Percentiles rank a stretch among this genome's conserved stretches.
Evolutionary conservation across 2,329 filamentous ascomycete species (phyloP).

Genomic region (Purpureocillium takamizusanense): DNA sequence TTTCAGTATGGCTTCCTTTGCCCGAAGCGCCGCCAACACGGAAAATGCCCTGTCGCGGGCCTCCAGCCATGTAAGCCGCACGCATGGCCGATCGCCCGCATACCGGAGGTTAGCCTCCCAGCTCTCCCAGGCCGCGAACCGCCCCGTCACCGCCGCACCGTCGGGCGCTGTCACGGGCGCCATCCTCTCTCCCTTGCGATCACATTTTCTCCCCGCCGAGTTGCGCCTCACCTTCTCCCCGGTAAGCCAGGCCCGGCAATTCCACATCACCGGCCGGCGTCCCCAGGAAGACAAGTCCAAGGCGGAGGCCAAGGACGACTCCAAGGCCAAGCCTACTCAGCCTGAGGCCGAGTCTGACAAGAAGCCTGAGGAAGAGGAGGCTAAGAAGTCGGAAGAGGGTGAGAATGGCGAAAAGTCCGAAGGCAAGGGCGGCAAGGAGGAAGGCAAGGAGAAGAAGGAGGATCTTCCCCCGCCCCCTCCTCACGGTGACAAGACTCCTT

Average conservation of each 20-base stretch:
- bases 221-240: constrained; percentile 22
- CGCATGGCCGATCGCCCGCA: constrained; percentile 35
- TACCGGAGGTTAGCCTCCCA: constrained; percentile 37
- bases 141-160: constrained; percentile 16
- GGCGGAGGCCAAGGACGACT: constrained; percentile 9
- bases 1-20: constrained; percentile 36
- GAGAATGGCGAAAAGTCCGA: constrained; percentile 37
- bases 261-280: constrained; percentile 21
- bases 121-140: constrained; percentile 18
- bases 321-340: constrained; percentile 27
- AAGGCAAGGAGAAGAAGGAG: constrained; percentile 54
- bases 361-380: constrained; percentile 30
- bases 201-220: constrained; percentile 31
- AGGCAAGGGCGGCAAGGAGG: constrained; percentile 31
- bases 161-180: constrained; percentile 16
- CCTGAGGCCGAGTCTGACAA: constrained; percentile 21
- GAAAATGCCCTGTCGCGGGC: constrained; percentile 32
- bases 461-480: constrained; percentile 80
- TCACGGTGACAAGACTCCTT: constrained; percentile 95
- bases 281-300: constrained; percentile 25
- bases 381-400: constrained; percentile 32
- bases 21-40: constrained; percentile 32
- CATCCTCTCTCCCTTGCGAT: constrained; percentile 31
- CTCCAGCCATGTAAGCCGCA: constrained; percentile 24
- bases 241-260: constrained; percentile 17